Percentiles rank a stretch among this genome's conserved stretches.
Evolutionary conservation across 2,329 filamentous ascomycete species (phyloP).

Genomic region (Sporothrix schenckii): DNA sequence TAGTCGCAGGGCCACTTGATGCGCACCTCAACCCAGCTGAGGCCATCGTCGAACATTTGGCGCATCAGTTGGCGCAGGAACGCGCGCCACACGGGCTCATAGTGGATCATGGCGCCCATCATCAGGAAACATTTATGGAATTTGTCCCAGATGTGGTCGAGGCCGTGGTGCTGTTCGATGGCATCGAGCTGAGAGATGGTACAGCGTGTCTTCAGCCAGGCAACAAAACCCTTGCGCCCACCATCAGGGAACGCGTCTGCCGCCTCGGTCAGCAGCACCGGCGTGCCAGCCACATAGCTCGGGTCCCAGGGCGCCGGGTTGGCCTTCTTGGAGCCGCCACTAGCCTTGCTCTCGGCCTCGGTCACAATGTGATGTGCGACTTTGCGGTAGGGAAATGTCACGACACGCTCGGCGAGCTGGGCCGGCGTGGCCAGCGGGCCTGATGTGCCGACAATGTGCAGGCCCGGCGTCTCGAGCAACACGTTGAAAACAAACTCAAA

Average conservation of each 20-base stretch:
- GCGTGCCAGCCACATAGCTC: constrained; percentile 61
- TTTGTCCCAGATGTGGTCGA: constrained; percentile 82
- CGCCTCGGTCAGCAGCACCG: constrained; percentile 62
- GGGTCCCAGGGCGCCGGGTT: constrained; percentile 59
- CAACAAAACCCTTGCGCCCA: constrained; percentile 70
- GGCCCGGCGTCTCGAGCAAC: constrained; percentile 70
- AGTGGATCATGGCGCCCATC: constrained; percentile 75
- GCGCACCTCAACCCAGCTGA: constrained; percentile 80
- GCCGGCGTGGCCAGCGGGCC: constrained; percentile 57
- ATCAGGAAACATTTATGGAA: constrained; percentile 76
- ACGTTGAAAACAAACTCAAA: constrained; percentile 76
- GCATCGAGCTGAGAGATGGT: constrained; percentile 73
- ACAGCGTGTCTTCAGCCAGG: constrained; percentile 74
- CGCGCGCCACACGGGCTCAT: constrained; percentile 83
- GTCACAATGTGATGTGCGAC: constrained; percentile 47
- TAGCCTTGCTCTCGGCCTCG: constrained; percentile 22
- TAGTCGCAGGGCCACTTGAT: constrained; percentile 74
- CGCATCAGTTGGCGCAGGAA: constrained; percentile 73
- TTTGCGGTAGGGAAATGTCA: constrained; percentile 61
- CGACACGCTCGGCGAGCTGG: constrained; percentile 55
- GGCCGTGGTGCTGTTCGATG: constrained; percentile 77
- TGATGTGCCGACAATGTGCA: constrained; percentile 67
- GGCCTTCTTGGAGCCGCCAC: constrained; percentile 39
- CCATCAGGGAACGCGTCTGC: constrained; percentile 75
- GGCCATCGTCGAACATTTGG: constrained; percentile 75